A percentile compares a stretch with the other conserved stretches of the same genome.
Conservation (phyloP, 345 rosid genomes). For the Kandelia obovata region DNA sequence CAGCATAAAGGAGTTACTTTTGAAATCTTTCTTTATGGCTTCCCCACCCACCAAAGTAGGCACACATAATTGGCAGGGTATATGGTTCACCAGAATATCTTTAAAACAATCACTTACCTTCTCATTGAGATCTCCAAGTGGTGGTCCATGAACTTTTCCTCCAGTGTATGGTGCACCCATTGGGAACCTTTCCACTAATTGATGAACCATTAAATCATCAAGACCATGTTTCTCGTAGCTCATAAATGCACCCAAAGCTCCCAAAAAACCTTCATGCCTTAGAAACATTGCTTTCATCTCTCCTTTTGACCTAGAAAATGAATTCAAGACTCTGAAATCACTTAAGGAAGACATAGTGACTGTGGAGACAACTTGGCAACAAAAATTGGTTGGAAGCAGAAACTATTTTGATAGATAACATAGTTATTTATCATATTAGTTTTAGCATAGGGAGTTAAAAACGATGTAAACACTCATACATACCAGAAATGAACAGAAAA, state of each 20-base stretch:
- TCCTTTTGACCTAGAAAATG: slow-evolving; percentile 75
- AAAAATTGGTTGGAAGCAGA: slow-evolving; percentile 10
- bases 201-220: slow-evolving; percentile 98
- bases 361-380: neutral
- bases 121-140: slow-evolving; percentile 90
- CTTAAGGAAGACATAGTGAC: slow-evolving; percentile 2
- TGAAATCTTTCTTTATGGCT: slow-evolving; percentile 11
- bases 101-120: slow-evolving; percentile 53
- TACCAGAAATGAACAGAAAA: slow-evolving; percentile 98
- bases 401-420: slow-evolving; percentile 1
- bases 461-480: neutral
- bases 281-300: slow-evolving; percentile 94
- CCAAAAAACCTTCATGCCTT: slow-evolving; percentile 97
- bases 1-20: slow-evolving; percentile 28
- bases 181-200: slow-evolving; percentile 98
- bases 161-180: slow-evolving; percentile 99
- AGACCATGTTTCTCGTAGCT: slow-evolving; percentile 97
- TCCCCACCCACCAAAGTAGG: slow-evolving; percentile 6
- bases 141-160: slow-evolving; percentile 96
- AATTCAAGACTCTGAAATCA: slow-evolving; percentile 12
- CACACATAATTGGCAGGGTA: neutral
- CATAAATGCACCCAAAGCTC: slow-evolving; percentile 98
- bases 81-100: neutral
- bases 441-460: neutral
- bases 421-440: slow-evolving; percentile 9